Evolutionary conservation across 1,139 yeast genomes (phyloP), one percentile per base, ranked within the genome.

Genomic region (Sugiyamaella sp.): DNA sequence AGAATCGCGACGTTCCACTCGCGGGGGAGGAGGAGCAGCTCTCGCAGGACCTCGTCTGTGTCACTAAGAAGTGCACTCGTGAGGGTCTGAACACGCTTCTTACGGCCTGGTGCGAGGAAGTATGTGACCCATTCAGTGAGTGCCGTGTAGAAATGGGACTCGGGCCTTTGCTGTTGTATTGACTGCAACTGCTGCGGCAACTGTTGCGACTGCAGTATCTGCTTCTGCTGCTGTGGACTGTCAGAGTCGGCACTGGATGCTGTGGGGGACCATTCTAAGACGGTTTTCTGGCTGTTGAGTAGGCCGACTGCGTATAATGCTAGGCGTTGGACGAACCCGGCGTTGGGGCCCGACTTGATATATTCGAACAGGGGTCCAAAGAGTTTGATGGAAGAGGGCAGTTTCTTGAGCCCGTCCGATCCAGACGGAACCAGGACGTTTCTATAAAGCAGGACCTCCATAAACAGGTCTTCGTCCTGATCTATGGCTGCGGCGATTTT

Each of bases 351-450:
- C n/a, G 9, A 29, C 20, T 16, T 32, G 20, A 65, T 35, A 1
- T 51, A 43, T 8, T 62, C 60, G 9, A 65, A 40, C 46, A 65
- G 45, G 2, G 67, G 67, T 1, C 55, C 59, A 44, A 62, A 62
- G 2, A 65, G 55, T 45, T 55, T 60, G 10, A 61, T 60, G 14
- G 47, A 35, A 17, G 56, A 43, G 4, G 57, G 49, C 1, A 53
- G 40, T 8, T 46, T 52, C 42, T 60, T 60, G 10, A 48, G 32
- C 5, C 52, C 51, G 20, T 49, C 54, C 39, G 46, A 49, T 17
- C 59, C 56, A 5, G 54, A 52, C 2, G 70, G 74, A 43, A 69
- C 53, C 17, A 71, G 56, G 2, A 70, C 66, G 53, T 69, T 70
- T 49, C 60, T 60, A 14, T 59, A 46, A 16, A 66, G 39, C 38